Evolutionary conservation across 441 rosid genomes (phyloP).

Genomic region (Theobroma grandiflorum): DNA sequence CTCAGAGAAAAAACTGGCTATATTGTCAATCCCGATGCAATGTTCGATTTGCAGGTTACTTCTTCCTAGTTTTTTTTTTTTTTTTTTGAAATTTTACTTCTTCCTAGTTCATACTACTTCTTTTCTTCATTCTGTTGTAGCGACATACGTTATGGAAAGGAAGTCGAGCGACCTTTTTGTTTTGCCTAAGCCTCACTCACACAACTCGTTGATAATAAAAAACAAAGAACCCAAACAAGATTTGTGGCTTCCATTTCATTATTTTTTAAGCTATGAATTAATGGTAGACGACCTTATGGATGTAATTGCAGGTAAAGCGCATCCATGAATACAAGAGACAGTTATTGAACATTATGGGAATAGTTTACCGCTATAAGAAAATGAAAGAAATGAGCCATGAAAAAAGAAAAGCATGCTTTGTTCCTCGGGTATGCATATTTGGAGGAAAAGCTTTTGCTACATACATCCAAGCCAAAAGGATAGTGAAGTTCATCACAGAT

Average conservation of each 20-base stretch:
- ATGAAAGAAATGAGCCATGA: constrained; percentile 88
- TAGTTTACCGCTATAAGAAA: constrained; percentile 88
- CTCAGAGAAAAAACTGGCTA: constrained; percentile 86
- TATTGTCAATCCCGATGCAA: constrained; percentile 81
- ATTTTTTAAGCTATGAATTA: constrained; percentile 2
- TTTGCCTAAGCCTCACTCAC: background rate
- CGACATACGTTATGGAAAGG: constrained; percentile 29
- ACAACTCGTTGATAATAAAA: background rate
- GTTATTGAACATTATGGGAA: constrained; percentile 82
- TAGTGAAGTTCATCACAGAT: constrained; percentile 93
- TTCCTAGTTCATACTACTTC: background rate
- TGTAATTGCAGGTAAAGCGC: constrained; percentile 76
- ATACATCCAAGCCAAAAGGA: constrained; percentile 93
- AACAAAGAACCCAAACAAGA: background rate
- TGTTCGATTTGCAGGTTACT: constrained; percentile 92
- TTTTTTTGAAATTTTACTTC: no score
- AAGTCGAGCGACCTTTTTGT: constrained; percentile 32
- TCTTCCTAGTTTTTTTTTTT: constrained; percentile 21
- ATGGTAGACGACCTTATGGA: constrained; percentile 12
- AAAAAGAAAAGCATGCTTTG: constrained; percentile 67
- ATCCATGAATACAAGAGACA: constrained; percentile 96
- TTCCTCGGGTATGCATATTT: constrained; percentile 92
- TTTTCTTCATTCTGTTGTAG: background rate
- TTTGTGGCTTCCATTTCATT: background rate
- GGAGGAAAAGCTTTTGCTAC: constrained; percentile 98